Evolutionary conservation across 352 stramenopile species (phyloP).

Genomic region (Phytophthora multivora): DNA sequence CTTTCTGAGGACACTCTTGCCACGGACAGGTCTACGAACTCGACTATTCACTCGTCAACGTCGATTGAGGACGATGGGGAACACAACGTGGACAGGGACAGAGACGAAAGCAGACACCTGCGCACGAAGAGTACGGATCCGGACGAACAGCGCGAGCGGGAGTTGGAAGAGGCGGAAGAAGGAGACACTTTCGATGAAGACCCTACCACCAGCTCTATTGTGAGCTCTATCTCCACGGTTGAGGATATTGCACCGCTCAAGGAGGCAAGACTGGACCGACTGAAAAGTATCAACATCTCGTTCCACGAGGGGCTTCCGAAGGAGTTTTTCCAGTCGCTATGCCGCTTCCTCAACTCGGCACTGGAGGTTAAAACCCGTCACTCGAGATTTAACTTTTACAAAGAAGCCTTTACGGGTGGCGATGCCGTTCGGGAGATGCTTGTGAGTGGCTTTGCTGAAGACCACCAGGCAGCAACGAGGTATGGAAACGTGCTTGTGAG

Average conservation of each 20-base stretch:
- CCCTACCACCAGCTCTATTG: slow-evolving; percentile 30
- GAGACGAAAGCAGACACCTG: slow-evolving; percentile 30
- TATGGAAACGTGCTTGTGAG: slow-evolving; percentile 83
- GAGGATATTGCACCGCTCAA: slow-evolving; percentile 70
- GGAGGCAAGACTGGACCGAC: slow-evolving; percentile 66
- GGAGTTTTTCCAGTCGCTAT: slow-evolving; percentile 79
- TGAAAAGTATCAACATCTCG: slow-evolving; percentile 76
- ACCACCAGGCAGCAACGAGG: slow-evolving; percentile 66
- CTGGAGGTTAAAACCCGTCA: slow-evolving; percentile 85
- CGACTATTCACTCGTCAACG: slow-evolving; percentile 47
- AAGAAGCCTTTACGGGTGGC: slow-evolving; percentile 81
- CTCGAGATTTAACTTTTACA: slow-evolving; percentile 88
- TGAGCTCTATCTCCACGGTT: slow-evolving; percentile 48
- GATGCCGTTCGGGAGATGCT: slow-evolving; percentile 81
- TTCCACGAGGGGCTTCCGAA: slow-evolving; percentile 82
- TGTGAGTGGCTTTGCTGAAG: slow-evolving; percentile 75
- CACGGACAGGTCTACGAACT: slow-evolving; percentile 52
- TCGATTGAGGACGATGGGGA: slow-evolving; percentile 46
- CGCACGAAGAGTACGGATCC: slow-evolving; percentile 16
- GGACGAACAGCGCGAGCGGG: slow-evolving; percentile 15
- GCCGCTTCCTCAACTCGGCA: slow-evolving; percentile 72
- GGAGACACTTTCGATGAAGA: slow-evolving; percentile 46
- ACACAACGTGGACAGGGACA: slow-evolving; percentile 41
- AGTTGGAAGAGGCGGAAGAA: slow-evolving; percentile 31
- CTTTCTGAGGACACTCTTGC: slow-evolving; percentile 40